Evolutionary conservation across 495 filamentous ascomycete genomes (phyloP), one percentile per base, ranked within the genome.

Genomic region (Darksidea phi): DNA sequence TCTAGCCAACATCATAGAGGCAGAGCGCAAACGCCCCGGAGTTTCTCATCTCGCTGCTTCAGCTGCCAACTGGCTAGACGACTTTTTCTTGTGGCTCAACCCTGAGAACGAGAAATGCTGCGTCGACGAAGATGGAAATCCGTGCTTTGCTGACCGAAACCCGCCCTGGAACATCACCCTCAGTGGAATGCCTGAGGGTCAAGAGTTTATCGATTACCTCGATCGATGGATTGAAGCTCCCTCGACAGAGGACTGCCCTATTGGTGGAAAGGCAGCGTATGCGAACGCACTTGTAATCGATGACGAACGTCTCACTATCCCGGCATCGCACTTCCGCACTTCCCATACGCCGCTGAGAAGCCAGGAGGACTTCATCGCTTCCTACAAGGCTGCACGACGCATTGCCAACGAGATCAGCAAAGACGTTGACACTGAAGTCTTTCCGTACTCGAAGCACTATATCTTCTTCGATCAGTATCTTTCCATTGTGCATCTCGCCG

Each of bases 401-500:
- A 98, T 98, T 61, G 86, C 94, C 1, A 73, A 81, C 53, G 83
- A 82, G 15, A 82, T 97, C 51, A 87, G 79, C 20, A 73, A 80
- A 42, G 80, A 77, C 49, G 88, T 90, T 12, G 80, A 81, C 8
- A 83, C 90, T 45, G 80, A 87, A 23, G 85, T 97, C 51, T 98
- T 97, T 80, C 92, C 94, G 0, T 98, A 98, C 73, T 90, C 87
- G 42, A 87, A 97, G 66, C 92, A 94, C 71, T 98, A 98, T 76
- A 91, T 98, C 67, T 98, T 97, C 82, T 97, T 98, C 71, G 93
- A 98, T 75, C 94, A 97, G 71, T 98, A 98, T 72, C 80, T 88
- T 1, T 81, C 83, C 57, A 97, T 98, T 63, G 85, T 94, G 32
- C 79, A 75, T 24, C 81, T 97, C 4, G 89, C 94, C 0, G 85